Evolutionary conservation across 1,284 basidiomycete genomes (phyloP).

Genomic region (Leccinum laetum): DNA sequence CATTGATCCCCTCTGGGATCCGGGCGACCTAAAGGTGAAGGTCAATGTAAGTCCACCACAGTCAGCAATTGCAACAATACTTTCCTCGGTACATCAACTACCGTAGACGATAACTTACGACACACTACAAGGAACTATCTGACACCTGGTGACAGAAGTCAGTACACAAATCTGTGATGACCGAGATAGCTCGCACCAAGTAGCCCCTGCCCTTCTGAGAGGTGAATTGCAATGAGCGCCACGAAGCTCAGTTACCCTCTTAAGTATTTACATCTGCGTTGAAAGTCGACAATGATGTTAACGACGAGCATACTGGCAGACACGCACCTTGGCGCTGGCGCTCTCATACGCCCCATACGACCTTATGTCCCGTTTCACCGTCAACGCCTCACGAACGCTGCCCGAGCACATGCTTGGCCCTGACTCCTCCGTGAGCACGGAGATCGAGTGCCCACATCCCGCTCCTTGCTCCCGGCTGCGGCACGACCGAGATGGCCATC

Average conservation of each 20-base stretch:
- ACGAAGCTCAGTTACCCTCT: neutral
- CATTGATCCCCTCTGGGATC: too few species aligned
- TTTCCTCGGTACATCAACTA: neutral
- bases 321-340: neutral
- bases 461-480: too few species aligned
- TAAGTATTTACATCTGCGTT: neutral
- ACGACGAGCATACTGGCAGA: neutral
- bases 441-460: too few species aligned
- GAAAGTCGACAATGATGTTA: neutral
- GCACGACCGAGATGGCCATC: too few species aligned
- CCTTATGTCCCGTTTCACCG: neutral
- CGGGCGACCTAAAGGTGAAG: too few species aligned
- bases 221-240: slow-evolving; percentile 43
- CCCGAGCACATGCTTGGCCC: neutral
- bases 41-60: too few species aligned
- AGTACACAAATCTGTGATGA: neutral
- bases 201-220: slow-evolving; percentile 69
- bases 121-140: slow-evolving; percentile 59
- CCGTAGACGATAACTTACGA: slow-evolving; percentile 10
- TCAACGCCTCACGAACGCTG: neutral
- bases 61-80: neutral
- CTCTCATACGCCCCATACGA: neutral
- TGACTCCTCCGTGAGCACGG: too few species aligned
- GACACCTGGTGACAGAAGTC: slow-evolving; percentile 50
- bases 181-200: slow-evolving; percentile 54